Evolutionary conservation across 805 yeast species (phyloP), one percentile per base, ranked within the genome.

Genomic region (Saccharomycopsis vini): DNA sequence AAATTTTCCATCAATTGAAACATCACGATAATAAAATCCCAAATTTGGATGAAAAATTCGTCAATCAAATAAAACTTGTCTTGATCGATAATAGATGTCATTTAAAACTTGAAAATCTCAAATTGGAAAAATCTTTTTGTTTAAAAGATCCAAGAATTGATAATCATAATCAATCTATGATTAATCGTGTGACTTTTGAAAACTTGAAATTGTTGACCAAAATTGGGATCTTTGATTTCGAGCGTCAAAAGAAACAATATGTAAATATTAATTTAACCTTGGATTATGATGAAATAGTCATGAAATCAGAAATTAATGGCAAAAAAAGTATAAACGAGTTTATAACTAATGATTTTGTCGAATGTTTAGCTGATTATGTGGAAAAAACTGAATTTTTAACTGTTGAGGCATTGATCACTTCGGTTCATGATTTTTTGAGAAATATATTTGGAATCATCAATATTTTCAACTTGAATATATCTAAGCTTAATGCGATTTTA

Each of bases 191-290:
- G 2, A 43, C 54, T 7, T 73, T 86, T 32, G 63, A 67, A 3
- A 71, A 73, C 4, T 60, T 89, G 30, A 68, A 70, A 39, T 61
- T 86, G 15, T 68, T 80, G 40, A 81, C 95, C 0, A 68, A 89
- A n/a, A 83, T 92, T 52, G 99, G 98, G 3, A 92, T 92, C 5
- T 90, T 88, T 64, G 81, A 88, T 1, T 85, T 88, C 62, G 99
- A 92, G 59, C 69, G 98, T 46, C 61, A 80, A 19, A 80, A 81
- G 55, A 78, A 74, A 52, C 99, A 92, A 62, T 78, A 78, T 37
- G 85, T 92, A 5, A 62, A 68, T 2, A 50, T 83, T 23, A 82
- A 82, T 52, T 45, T 76, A 15, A 60, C 59, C 5, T 61, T 87
- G 22, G 72, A 71, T 41, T 61, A 77, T 51, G 55, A 42, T 19